Evolutionary conservation across 257 asterid genomes (phyloP), one percentile per base, ranked within the genome.

Genomic region (Dorcoceras hygrometricum): DNA sequence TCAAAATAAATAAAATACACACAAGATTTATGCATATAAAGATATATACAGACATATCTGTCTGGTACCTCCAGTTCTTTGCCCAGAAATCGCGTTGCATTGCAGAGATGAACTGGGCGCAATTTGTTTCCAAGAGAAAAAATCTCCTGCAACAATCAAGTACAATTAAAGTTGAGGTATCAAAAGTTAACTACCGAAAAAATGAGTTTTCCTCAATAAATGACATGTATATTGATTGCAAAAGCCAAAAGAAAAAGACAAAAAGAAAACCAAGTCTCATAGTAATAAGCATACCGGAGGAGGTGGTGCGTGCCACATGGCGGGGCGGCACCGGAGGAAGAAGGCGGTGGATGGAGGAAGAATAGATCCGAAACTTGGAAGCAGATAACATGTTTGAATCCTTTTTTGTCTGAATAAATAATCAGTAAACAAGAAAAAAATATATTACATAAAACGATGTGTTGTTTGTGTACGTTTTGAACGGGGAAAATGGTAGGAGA

Each of bases 21-120:
- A 25, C 11, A 4, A 20, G 4, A 23, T 20, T 32, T n/a, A 36
- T 26, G 28, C 7, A 29, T 32, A 3, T 16, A 0, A 1, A 0
- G 5, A 23, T n/a, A 10, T 8, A 3, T 54, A 46, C 20, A 16
- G 53, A 16, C 20, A 43, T 14, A 43, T 31, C 19, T 43, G 51
- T 43, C 51, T 43, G 51, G 3, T 43, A 84, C 95, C 93, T 65
- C 78, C 62, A n/a, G 88, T 75, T 43, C 75, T 87, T 50, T 80
- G 79, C 65, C 71, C 73, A 39, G 87, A 84, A 26, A 83, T 50
- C 3, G 91, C 84, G 59, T 65, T 70, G 71, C 87, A 83, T 20
- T 71, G 84, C 28, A 75, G 79, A 29, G 59, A 61, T 3, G 73
- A 65, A 69, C 51, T 46, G 67, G 68, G 19, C 5, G 62, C 3